Percentiles rank a stretch among this genome's conserved stretches.
Conservation (phyloP, 2,329 filamentous ascomycete genomes). For the Phoma herbarum region DNA sequence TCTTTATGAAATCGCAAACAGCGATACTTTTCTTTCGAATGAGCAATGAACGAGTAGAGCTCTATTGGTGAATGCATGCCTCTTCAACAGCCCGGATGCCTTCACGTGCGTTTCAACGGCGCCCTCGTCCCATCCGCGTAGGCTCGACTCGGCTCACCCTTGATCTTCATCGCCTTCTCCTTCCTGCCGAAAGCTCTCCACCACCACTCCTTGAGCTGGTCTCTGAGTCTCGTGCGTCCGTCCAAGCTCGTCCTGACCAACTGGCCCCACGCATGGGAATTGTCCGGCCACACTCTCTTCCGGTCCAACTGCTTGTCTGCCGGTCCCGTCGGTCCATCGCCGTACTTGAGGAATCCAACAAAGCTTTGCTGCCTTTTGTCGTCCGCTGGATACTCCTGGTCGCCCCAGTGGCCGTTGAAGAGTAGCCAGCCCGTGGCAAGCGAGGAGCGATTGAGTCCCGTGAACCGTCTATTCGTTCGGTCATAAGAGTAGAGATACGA, state of each 20-base stretch:
- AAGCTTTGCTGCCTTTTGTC: slow-evolving; percentile 53
- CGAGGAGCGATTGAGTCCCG: slow-evolving; percentile 5
- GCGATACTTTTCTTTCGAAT: neutral
- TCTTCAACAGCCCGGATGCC: neutral
- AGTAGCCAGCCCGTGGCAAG: slow-evolving; percentile 58
- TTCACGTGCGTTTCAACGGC: neutral
- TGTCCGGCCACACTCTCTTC: slow-evolving; percentile 29
- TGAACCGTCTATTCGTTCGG: neutral
- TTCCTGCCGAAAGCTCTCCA: neutral
- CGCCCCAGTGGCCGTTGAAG: slow-evolving; percentile 68
- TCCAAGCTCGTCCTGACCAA: neutral
- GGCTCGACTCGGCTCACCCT: neutral
- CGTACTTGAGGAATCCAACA: slow-evolving; percentile 57
- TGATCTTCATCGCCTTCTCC: neutral
- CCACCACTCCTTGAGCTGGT: neutral
- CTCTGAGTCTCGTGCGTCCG: neutral
- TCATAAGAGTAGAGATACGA: slow-evolving; percentile 65
- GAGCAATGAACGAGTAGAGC: neutral
- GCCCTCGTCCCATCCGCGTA: neutral
- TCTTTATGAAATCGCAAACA: neutral
- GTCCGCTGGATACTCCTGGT: slow-evolving; percentile 61
- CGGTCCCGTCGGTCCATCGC: slow-evolving; percentile 66
- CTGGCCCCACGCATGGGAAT: slow-evolving; percentile 1
- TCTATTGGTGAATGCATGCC: no score
- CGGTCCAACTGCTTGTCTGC: slow-evolving; percentile 42